Base-by-base conservation (phyloP, 768 basidiomycete species). In the Termitomyces sp. region DNA sequence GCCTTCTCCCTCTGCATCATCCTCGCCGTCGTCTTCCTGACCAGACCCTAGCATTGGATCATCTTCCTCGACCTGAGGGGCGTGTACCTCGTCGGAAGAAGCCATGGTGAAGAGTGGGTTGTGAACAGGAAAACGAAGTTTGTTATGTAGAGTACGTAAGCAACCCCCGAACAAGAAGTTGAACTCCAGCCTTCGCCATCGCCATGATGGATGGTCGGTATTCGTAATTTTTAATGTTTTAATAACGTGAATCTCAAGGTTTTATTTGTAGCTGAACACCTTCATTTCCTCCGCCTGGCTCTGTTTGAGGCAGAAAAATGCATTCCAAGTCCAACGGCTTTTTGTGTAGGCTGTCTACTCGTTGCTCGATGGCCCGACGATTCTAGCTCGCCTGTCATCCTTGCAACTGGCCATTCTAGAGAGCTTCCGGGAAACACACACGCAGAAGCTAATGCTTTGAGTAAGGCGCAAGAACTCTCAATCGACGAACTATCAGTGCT, bases 361-460 rank as follows among this genome's bases (percentile, higher is more conserved):
- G 81, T 84, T 3, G 73, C 75, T 19, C 74, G 72, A 43, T 70
- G 72, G 55, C 79, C 84, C 17, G 61, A 67, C 44, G 67, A 68
- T 6, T 60, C 67, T 32, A 63, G 66, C 41, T 40, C 66, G 14
- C 76, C 84, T 3, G 72, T 84, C 54, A 72, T 89, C 44, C 70
- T 98, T 35, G 74, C 91, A 12, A 85, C 85, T 2, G 94, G 94
- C 17, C 94, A 86, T 72, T 98, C 95, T 25, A 80, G 97, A 65
- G 94, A 98, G 67, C 78, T 98, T 0, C 77, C 83, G 4, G 96
- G 95, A 52, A 98, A 98, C 67, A 98, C 96, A 3, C 96, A 99
- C 69, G 96, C 95, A 11, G 96, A 99, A 74, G 93, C 94, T 23
- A 96, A 96, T 68, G 94, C 95, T 1, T 73, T 99, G 52, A 67